These are phyloP conservation scores for Ceratobasidium sp. DNA, from an alignment of 1,284 basidiomycete species.

Conservation along the genomic window DNA sequence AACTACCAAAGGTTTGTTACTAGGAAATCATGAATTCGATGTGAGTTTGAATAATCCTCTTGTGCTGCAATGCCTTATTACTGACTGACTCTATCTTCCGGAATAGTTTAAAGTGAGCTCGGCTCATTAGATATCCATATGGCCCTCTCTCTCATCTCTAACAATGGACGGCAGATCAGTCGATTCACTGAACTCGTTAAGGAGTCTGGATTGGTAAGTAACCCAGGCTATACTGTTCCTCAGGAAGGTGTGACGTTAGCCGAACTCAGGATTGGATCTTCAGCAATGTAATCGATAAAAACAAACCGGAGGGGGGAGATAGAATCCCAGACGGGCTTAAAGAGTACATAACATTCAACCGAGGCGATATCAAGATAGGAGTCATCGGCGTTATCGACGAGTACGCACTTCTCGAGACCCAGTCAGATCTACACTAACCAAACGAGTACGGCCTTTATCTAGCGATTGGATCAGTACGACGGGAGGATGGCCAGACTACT, in stretches of 20 bases:
- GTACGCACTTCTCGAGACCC: neutral
- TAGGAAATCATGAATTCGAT: constrained; percentile 32
- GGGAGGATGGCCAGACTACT: too few species aligned
- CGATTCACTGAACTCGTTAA: neutral
- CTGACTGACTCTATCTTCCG: too few species aligned
- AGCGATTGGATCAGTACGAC: too few species aligned
- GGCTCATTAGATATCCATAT: neutral
- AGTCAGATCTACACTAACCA: neutral
- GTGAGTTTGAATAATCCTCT: neutral
- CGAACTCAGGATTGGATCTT: neutral
- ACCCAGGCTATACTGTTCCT: too few species aligned
- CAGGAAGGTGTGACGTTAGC: neutral
- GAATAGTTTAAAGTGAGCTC: constrained; percentile 4
- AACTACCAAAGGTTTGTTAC: too few species aligned
- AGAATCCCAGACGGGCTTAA: neutral
- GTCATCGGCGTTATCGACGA: neutral
- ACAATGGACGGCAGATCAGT: neutral
- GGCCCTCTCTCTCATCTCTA: neutral
- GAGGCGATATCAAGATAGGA: neutral
- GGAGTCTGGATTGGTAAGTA: constrained; percentile 6
- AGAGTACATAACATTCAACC: neutral
- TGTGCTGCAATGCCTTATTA: neutral
- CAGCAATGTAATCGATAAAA: constrained; percentile 5
- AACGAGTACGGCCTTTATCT: too few species aligned
- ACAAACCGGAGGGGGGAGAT: neutral